Conservation (phyloP, 495 filamentous ascomycete species). For the Neurospora tetrasperma region DNA sequence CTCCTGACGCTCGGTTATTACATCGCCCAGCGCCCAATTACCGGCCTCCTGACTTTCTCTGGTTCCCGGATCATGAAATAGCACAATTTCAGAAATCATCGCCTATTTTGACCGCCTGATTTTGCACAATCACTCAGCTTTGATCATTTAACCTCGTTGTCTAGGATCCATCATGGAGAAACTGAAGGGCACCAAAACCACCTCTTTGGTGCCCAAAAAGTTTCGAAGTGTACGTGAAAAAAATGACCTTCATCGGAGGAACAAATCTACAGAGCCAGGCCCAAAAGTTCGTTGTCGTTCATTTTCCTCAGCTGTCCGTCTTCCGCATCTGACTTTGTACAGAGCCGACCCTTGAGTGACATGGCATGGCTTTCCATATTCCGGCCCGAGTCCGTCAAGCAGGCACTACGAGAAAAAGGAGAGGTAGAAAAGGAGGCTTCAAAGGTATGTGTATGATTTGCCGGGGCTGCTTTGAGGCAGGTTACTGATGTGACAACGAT, state of each 20-base stretch:
- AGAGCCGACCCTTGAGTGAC: slow-evolving; percentile 30
- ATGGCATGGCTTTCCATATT: slow-evolving; percentile 46
- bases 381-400: slow-evolving; percentile 40
- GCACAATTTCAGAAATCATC: not conserved
- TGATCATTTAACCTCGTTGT: not conserved
- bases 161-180: slow-evolving; percentile 11
- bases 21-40: not conserved
- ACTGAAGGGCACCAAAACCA: slow-evolving; percentile 14
- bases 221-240: slow-evolving; percentile 72
- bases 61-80: not conserved
- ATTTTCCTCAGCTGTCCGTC: slow-evolving; percentile 3
- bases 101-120: not conserved
- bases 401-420: slow-evolving; percentile 44
- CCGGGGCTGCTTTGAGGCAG: not conserved
- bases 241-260: slow-evolving; percentile 38
- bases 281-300: slow-evolving; percentile 36
- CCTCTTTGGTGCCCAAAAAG: slow-evolving; percentile 26
- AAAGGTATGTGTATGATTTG: slow-evolving; percentile 22
- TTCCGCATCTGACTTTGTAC: slow-evolving; percentile 12
- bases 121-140: not conserved
- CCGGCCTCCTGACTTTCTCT: not conserved
- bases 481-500: not conserved
- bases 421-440: slow-evolving; percentile 36
- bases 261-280: slow-evolving; percentile 34
- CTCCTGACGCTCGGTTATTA: not conserved